These are phyloP conservation scores for Fusarium sp. DNA, from an alignment of 2,329 filamentous ascomycete genomes.

Conservation along the genomic window DNA sequence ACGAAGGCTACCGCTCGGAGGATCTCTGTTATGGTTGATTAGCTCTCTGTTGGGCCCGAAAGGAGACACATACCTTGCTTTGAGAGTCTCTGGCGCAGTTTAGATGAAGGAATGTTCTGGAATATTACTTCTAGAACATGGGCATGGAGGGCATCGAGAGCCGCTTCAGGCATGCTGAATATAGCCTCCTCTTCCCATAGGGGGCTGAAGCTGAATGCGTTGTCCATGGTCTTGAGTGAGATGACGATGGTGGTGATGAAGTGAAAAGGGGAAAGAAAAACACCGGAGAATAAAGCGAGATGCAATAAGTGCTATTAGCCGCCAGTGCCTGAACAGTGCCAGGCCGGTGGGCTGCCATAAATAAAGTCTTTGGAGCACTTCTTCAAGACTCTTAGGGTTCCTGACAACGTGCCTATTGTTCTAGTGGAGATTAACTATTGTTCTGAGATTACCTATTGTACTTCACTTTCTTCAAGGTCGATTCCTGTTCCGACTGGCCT, in stretches of 20 bases:
- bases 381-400: neutral
- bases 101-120: neutral
- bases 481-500: too few species aligned
- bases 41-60: neutral
- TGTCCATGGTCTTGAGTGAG: conserved; percentile 32
- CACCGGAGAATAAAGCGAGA: neutral
- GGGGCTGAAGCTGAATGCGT: conserved; percentile 37
- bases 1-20: neutral
- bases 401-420: neutral
- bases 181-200: conserved; percentile 34
- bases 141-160: conserved; percentile 7
- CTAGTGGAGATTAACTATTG: too few species aligned
- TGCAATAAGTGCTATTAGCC: neutral
- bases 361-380: neutral
- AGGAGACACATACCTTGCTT: neutral
- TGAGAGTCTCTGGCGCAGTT: neutral
- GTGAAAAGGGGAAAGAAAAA: neutral
- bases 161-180: conserved; percentile 16
- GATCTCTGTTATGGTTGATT: neutral
- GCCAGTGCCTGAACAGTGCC: neutral
- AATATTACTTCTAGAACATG: conserved; percentile 4
- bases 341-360: neutral
- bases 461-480: neutral
- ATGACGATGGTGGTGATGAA: neutral
- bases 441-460: too few species aligned